A percentile compares a stretch with the other conserved stretches of the same genome.
These are phyloP conservation scores for Neonectria punicea DNA, from an alignment of 2,329 filamentous ascomycete species.

Conservation along the genomic window DNA sequence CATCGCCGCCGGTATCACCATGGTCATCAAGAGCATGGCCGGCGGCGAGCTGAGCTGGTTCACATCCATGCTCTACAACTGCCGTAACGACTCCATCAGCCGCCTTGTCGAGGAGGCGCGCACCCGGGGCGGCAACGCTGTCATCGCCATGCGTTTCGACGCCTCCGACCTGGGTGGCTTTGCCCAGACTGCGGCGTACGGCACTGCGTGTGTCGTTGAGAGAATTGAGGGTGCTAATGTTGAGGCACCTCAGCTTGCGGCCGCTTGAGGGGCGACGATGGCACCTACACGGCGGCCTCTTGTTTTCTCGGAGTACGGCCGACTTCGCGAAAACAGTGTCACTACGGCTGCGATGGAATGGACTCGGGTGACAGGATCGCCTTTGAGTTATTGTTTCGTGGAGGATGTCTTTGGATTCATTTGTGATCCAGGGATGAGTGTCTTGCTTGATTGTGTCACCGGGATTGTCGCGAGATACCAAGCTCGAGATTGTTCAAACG, in stretches of 20 bases:
- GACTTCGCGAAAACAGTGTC: neutral
- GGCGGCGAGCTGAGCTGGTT: constrained; percentile 70
- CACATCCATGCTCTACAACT: constrained; percentile 67
- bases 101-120: constrained; percentile 67
- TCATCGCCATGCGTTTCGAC: constrained; percentile 69
- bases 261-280: neutral
- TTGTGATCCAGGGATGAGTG: neutral
- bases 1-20: constrained; percentile 65
- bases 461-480: neutral
- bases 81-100: constrained; percentile 67
- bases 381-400: too few species aligned
- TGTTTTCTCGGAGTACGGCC: neutral
- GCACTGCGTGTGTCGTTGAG: constrained; percentile 67
- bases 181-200: constrained; percentile 69
- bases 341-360: neutral
- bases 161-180: constrained; percentile 64
- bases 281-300: neutral
- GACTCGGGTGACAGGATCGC: neutral
- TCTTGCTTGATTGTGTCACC: neutral
- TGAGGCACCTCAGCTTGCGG: constrained; percentile 42
- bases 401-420: neutral
- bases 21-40: constrained; percentile 65
- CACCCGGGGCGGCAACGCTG: constrained; percentile 67
- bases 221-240: constrained; percentile 56
- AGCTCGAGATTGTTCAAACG: neutral